phyloP scores from a whole-genome alignment of 306 rosid genomes.

The Mucuna pruriens region DNA sequence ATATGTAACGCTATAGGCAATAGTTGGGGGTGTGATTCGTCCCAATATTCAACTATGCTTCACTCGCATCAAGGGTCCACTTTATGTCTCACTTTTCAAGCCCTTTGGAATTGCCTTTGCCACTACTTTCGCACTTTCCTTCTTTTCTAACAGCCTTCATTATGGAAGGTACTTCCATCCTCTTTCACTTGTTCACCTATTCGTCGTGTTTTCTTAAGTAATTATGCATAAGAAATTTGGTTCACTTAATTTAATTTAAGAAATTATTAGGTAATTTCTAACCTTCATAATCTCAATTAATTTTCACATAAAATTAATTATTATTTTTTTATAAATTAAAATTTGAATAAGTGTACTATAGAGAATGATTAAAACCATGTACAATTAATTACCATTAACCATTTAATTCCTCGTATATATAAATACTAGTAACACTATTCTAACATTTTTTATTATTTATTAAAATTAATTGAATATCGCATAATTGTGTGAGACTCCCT shows the following conservation, averaged over 20 bases:
- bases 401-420: too few species aligned
- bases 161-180: constrained; percentile 46
- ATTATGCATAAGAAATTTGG: not conserved
- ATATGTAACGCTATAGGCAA: constrained; percentile 28
- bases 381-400: too few species aligned
- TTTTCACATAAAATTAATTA: too few species aligned
- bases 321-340: too few species aligned
- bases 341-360: too few species aligned
- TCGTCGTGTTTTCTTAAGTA: not conserved
- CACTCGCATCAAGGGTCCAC: constrained; percentile 44
- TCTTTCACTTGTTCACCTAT: not conserved
- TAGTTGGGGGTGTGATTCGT: constrained; percentile 53
- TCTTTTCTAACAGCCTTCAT: constrained; percentile 53
- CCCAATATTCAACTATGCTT: constrained; percentile 49
- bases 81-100: constrained; percentile 46
- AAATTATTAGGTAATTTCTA: too few species aligned
- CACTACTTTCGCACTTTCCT: constrained; percentile 46
- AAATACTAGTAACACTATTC: too few species aligned
- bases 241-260: constrained; percentile 5
- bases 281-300: too few species aligned
- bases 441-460: too few species aligned
- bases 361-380: too few species aligned
- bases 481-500: too few species aligned
- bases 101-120: constrained; percentile 58
- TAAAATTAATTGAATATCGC: too few species aligned